Conservation (phyloP, 352 stramenopile genomes). For the Pythium aquatile region DNA sequence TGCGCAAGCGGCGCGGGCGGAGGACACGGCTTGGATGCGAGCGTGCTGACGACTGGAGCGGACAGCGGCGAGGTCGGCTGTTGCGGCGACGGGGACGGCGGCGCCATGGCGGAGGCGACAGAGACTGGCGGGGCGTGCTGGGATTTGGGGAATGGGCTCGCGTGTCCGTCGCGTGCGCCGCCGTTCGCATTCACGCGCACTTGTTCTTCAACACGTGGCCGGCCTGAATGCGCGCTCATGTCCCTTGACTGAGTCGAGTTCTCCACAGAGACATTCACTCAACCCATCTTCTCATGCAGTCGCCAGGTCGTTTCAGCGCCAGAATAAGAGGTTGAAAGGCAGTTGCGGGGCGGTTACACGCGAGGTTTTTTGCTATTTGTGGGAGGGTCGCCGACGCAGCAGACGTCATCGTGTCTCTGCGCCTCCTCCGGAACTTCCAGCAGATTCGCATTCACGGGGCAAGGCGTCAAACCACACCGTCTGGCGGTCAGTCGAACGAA, state of each 20-base stretch:
- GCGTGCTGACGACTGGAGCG: background rate
- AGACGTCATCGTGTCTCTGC: conserved; percentile 9
- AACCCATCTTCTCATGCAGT: background rate
- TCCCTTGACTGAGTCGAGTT: conserved; percentile 9
- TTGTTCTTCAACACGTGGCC: conserved; percentile 4
- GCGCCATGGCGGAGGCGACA: conserved; percentile 4
- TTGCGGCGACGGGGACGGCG: conserved; percentile 11
- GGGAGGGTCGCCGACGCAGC: background rate
- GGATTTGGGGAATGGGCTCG: conserved; percentile 6
- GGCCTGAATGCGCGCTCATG: conserved; percentile 20
- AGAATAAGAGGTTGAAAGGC: conserved; percentile 18
- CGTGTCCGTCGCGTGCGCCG: background rate
- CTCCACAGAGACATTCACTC: conserved; percentile 7
- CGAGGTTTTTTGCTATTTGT: conserved; percentile 17
- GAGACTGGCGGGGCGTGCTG: background rate
- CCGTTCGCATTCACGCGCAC: conserved; percentile 20
- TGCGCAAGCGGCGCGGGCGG: conserved; percentile 9
- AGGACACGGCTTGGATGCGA: background rate
- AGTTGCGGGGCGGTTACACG: background rate
- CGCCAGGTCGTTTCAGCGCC: background rate
- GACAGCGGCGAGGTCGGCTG: conserved; percentile 6
- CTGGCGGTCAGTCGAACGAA: background rate
- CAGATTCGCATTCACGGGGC: conserved; percentile 23
- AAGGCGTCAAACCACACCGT: background rate
- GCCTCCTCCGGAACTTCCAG: conserved; percentile 10